Evolutionary conservation across 1,284 basidiomycete species (phyloP).

Genomic region (Malassezia globosa): DNA sequence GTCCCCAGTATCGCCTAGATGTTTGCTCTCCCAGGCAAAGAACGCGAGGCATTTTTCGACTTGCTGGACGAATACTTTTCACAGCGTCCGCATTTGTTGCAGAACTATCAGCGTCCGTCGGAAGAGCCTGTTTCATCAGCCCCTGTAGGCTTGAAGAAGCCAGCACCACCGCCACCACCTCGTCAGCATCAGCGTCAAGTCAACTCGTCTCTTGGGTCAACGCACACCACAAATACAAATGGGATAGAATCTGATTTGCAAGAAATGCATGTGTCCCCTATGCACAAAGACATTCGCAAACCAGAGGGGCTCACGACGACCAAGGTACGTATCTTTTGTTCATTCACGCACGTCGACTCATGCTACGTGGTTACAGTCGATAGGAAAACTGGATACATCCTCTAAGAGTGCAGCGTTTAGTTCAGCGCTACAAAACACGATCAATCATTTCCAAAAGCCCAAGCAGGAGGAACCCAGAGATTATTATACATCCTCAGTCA

Average conservation of each 20-base stretch:
- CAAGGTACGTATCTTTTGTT: conserved; percentile 3
- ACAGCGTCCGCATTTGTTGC: conserved; percentile 24
- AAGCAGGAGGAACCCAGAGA: too few relatives aligned
- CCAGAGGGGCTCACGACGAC: conserved; percentile 8
- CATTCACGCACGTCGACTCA: neutral
- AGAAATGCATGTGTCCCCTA: neutral
- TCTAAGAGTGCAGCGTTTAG: conserved; percentile 2
- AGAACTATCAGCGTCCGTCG: neutral
- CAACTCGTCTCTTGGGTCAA: neutral
- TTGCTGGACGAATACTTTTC: conserved; percentile 39
- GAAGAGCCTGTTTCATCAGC: neutral
- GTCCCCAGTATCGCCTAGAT: conserved; percentile 15
- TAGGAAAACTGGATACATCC: conserved; percentile 8
- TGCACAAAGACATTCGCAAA: neutral
- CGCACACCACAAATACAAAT: neutral
- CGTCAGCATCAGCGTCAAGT: neutral
- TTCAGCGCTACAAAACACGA: neutral
- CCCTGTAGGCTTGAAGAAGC: neutral
- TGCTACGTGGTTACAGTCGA: neutral
- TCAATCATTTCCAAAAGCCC: neutral
- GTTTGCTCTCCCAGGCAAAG: conserved; percentile 18
- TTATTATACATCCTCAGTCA: too few relatives aligned
- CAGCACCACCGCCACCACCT: conserved; percentile 1
- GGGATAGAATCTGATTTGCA: neutral
- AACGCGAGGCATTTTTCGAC: conserved; percentile 31